Base-by-base conservation (phyloP, 805 yeast species). In the Hanseniaspora thailandica region DNA sequence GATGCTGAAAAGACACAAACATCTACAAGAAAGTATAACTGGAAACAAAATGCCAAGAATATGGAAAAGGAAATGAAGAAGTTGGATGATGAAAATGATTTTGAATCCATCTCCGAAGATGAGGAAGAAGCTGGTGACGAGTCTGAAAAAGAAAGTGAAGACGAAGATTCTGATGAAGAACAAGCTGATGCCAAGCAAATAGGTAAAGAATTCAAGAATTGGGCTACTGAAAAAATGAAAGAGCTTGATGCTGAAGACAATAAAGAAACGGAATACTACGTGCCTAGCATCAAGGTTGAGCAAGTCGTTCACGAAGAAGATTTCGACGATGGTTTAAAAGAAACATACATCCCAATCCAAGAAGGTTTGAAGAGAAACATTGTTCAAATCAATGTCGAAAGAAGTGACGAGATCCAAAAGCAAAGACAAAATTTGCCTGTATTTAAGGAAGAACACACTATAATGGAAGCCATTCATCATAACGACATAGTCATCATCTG, bases 381-480 rank as follows among this genome's bases (percentile, higher is more conserved):
- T 0, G 76, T 76, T 54, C 84, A 69, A 56, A 90, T 88, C 8
- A 71, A 77, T 15, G 84, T 90, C 0, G 71, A 73, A 9, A 74
- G 98, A 60, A 63, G 79, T 1, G 77, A 74, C 0, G 82, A 76
- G 26, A 77, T 90, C 22, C 95, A 87, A 62, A 64, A 71, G 20
- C 73, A 73, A 31, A 73, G 98, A 57, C 71, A 80, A 68, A 75
- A 80, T 50, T 70, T 93, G 19, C 99, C 99, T 0, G 97, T 93
- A 0, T 84, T 78, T 57, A 82, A 82, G 6, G 95, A 87, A 66
- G 99, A 93, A 62, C 95, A 86, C 64, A 73, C 80, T 53, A 85
- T 93, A 47, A 87, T 93, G 97, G 99, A 93, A 65, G 95, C 96
- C 1, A 77, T 93, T 48, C 86, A 85, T 63, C 94, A 90, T 62